These are phyloP conservation scores for Viola pubescens DNA, from an alignment of 441 rosid species.

Conservation along the genomic window DNA sequence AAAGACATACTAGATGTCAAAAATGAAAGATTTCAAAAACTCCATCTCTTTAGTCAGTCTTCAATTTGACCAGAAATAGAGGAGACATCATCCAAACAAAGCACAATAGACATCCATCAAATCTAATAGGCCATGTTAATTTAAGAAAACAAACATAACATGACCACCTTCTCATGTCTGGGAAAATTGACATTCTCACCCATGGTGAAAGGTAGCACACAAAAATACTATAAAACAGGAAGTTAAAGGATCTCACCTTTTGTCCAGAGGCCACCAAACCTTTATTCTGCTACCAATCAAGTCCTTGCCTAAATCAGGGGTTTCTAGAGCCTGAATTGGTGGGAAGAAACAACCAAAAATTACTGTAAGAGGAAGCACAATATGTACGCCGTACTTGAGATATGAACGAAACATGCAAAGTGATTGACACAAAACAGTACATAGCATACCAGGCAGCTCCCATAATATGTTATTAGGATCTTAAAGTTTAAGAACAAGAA, in stretches of 20 bases:
- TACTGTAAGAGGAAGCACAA: neutral
- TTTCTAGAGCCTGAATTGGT: slow-evolving; percentile 34
- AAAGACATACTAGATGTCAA: no score
- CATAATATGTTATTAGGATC: neutral
- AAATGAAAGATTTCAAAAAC: no score
- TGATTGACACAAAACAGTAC: neutral
- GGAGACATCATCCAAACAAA: no score
- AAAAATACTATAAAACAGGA: slow-evolving; percentile 3
- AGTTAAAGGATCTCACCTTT: slow-evolving; percentile 36
- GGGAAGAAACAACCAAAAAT: slow-evolving; percentile 2
- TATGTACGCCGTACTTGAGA: neutral
- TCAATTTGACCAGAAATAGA: no score
- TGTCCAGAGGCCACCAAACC: slow-evolving; percentile 89
- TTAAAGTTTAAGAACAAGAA: neutral
- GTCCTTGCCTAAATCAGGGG: slow-evolving; percentile 29
- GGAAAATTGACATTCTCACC: slow-evolving; percentile 3
- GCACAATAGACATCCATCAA: neutral
- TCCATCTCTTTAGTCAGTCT: no score
- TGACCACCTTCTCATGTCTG: slow-evolving; percentile 5
- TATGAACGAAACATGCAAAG: neutral
- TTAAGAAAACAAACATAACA: neutral
- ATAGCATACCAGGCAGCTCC: neutral
- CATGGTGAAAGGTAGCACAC: slow-evolving; percentile 6
- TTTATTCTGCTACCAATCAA: slow-evolving; percentile 54
- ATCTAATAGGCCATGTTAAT: slow-evolving; percentile 1